Evolutionary conservation across 495 filamentous ascomycete species (phyloP).

Genomic region (Saxophila tyrrhenica): DNA sequence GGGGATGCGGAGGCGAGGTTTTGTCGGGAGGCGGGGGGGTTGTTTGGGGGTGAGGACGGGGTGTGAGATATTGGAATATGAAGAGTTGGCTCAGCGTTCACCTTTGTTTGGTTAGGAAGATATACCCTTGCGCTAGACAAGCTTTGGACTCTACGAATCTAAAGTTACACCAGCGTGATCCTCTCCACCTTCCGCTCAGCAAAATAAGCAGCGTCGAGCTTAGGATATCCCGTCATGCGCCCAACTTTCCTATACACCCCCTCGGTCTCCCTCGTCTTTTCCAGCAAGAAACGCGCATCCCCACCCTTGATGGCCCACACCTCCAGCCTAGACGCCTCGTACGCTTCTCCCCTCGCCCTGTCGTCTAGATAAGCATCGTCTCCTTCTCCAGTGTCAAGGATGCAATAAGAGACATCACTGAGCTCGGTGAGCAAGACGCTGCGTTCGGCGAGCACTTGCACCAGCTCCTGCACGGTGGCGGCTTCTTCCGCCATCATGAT

Average conservation of each 20-base stretch:
- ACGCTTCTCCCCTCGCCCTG: too few relatives aligned
- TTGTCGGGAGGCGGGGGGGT: constrained; percentile 72
- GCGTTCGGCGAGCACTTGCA: background rate
- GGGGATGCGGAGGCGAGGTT: constrained; percentile 57
- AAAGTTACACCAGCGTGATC: background rate
- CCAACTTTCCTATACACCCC: background rate
- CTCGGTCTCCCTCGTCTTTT: background rate
- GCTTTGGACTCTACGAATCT: too few relatives aligned
- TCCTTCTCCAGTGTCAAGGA: too few relatives aligned
- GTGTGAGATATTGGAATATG: background rate
- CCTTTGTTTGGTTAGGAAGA: too few relatives aligned
- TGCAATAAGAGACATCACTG: too few relatives aligned
- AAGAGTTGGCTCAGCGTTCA: background rate
- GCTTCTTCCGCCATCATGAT: too few relatives aligned
- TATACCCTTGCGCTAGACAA: too few relatives aligned
- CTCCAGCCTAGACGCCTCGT: background rate
- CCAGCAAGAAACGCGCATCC: background rate
- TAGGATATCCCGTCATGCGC: background rate
- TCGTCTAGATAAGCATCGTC: too few relatives aligned
- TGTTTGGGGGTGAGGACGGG: constrained; percentile 53
- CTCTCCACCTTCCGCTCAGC: background rate
- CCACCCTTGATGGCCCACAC: background rate
- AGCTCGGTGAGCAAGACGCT: too few relatives aligned
- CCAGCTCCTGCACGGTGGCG: background rate
- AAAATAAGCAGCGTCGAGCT: background rate